phyloP scores from a whole-genome alignment of 306 rosid species.

The Vigna nakashimae region DNA sequence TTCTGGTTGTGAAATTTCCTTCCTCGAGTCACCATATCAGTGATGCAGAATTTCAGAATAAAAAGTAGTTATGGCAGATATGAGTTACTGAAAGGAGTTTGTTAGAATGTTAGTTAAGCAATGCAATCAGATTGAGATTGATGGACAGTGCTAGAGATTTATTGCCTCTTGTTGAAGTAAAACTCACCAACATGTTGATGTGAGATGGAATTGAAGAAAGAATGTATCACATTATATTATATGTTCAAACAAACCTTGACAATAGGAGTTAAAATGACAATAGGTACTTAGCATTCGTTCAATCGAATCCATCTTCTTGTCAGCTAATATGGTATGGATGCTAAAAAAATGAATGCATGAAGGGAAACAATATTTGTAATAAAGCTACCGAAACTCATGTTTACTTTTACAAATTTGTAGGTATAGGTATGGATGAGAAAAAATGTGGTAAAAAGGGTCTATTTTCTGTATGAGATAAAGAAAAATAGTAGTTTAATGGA shows the following conservation, averaged over 20 bases:
- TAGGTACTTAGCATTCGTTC: background rate
- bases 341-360: too few species aligned
- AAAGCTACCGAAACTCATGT: too few species aligned
- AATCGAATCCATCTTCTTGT: background rate
- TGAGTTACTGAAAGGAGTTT: slow-evolving; percentile 6
- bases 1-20: background rate
- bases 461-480: background rate
- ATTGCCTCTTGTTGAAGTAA: slow-evolving; percentile 40
- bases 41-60: background rate
- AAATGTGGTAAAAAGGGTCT: background rate
- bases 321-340: too few species aligned
- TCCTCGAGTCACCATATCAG: background rate
- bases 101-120: slow-evolving; percentile 35
- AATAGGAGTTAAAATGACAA: background rate
- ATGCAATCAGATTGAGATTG: slow-evolving; percentile 43
- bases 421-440: background rate
- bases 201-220: slow-evolving; percentile 23
- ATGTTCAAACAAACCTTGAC: background rate
- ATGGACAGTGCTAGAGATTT: slow-evolving; percentile 29
- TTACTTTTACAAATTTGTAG: too few species aligned
- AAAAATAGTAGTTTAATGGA: background rate
- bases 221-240: background rate
- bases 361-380: too few species aligned
- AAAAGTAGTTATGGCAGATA: slow-evolving; percentile 34
- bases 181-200: slow-evolving; percentile 10